Percentiles rank a stretch among this genome's conserved stretches.
Evolutionary conservation across 2,329 filamentous ascomycete species (phyloP).

Genomic region (Cercospora zeina): DNA sequence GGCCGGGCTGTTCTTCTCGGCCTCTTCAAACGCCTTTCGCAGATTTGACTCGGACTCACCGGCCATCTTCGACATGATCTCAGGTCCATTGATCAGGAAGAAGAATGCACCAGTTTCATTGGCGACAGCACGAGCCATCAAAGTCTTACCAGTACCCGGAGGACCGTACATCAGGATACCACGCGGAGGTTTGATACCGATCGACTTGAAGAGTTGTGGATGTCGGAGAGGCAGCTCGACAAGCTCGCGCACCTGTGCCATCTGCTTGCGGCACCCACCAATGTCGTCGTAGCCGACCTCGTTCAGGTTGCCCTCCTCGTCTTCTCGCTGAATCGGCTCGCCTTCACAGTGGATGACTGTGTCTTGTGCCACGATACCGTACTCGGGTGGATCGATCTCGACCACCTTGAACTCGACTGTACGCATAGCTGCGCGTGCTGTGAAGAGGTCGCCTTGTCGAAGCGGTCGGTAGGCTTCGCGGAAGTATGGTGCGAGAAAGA

Average conservation of each 20-base stretch:
- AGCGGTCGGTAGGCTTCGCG: constrained; percentile 97
- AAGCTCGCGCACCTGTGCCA: constrained; percentile 98
- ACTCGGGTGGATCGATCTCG: constrained; percentile 96
- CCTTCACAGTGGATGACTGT: constrained; percentile 99
- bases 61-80: constrained; percentile 99
- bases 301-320: constrained; percentile 98
- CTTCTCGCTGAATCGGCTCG: constrained; percentile 93
- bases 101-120: constrained; percentile 99
- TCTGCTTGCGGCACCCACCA: constrained; percentile 98
- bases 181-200: constrained; percentile 98
- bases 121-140: constrained; percentile 97
- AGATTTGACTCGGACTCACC: constrained; percentile 98
- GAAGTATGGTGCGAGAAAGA: constrained; percentile 99
- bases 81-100: constrained; percentile 98
- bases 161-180: constrained; percentile 93
- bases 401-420: constrained; percentile 99
- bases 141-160: constrained; percentile 97
- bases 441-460: constrained; percentile 96
- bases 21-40: constrained; percentile 98
- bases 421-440: constrained; percentile 94
- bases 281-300: constrained; percentile 99
- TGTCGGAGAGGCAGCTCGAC: constrained; percentile 95
- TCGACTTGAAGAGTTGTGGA: constrained; percentile 99
- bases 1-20: constrained; percentile 97
- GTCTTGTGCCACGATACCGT: constrained; percentile 97